Conservation (phyloP, 208 protist genomes). For the Strigomonas galati region DNA sequence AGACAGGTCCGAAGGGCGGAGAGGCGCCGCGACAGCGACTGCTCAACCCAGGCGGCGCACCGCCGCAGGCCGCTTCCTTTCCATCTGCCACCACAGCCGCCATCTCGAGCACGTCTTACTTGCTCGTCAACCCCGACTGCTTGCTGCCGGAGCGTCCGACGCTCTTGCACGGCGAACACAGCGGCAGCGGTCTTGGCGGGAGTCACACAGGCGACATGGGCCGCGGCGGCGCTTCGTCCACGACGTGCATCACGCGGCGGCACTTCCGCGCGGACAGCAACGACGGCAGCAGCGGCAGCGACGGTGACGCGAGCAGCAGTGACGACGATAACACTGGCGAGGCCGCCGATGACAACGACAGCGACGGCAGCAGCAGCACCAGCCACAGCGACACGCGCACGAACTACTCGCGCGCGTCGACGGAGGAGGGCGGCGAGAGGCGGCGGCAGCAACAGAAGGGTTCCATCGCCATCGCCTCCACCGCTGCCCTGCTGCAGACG, state of each 20-base stretch:
- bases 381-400: not conserved
- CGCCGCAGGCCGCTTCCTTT: not conserved
- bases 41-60: not conserved
- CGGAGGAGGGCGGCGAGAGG: no score
- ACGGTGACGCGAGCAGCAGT: not conserved
- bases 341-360: no score
- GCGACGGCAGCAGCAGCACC: not conserved
- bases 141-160: not conserved
- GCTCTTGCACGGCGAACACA: not conserved
- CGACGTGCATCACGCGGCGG: not conserved
- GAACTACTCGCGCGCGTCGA: not conserved
- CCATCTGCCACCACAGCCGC: no score
- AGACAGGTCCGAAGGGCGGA: not conserved
- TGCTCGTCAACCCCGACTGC: not conserved
- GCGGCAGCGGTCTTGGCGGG: no score
- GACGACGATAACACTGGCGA: no score
- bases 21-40: not conserved
- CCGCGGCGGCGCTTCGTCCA: not conserved
- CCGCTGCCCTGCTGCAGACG: conserved; percentile 15
- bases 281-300: no score
- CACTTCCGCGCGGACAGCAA: not conserved
- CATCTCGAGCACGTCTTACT: not conserved
- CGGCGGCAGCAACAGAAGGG: not conserved
- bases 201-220: no score
- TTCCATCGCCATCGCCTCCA: not conserved